Conservation (phyloP, 441 rosid genomes). For the Raphanus hybrid region DNA sequence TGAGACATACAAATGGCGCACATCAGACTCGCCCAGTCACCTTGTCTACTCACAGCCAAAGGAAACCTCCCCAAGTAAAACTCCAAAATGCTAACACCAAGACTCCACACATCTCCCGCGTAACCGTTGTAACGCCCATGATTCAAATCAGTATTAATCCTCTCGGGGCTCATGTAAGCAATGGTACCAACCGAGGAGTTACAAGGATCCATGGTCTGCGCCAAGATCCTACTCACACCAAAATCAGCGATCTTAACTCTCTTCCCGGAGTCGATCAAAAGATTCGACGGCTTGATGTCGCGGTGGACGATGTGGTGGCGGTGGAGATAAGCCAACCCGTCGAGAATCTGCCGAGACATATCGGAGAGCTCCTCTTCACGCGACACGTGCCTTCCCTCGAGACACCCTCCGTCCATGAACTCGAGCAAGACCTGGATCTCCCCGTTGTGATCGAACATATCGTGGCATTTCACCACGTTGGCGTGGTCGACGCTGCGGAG, state of each 20-base stretch:
- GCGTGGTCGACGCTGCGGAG: conserved; percentile 74
- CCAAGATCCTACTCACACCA: conserved; percentile 75
- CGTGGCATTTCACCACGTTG: conserved; percentile 80
- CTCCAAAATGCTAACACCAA: conserved; percentile 84
- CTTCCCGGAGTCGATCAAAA: conserved; percentile 59
- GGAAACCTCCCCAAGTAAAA: conserved; percentile 84
- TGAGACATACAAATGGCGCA: conserved; percentile 79
- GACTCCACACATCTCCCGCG: conserved; percentile 86
- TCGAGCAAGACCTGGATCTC: conserved; percentile 84
- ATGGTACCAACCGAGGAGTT: conserved; percentile 85
- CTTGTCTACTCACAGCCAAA: conserved; percentile 64
- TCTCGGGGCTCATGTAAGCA: conserved; percentile 89
- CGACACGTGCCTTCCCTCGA: conserved; percentile 62
- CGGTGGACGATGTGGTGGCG: conserved; percentile 77
- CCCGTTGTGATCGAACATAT: conserved; percentile 75
- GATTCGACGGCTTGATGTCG: conserved; percentile 83
- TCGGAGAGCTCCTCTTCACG: conserved; percentile 53
- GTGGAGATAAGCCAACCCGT: conserved; percentile 77
- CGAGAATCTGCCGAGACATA: conserved; percentile 67
- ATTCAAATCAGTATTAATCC: conserved; percentile 75
- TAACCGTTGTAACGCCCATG: conserved; percentile 72
- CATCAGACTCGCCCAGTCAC: conserved; percentile 93
- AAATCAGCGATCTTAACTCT: conserved; percentile 85
- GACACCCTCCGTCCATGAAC: conserved; percentile 78
- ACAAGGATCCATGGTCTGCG: conserved; percentile 91